These are phyloP conservation scores for Macadamia integrifolia DNA, from an alignment of 164 flowering plant species.

Conservation along the genomic window DNA sequence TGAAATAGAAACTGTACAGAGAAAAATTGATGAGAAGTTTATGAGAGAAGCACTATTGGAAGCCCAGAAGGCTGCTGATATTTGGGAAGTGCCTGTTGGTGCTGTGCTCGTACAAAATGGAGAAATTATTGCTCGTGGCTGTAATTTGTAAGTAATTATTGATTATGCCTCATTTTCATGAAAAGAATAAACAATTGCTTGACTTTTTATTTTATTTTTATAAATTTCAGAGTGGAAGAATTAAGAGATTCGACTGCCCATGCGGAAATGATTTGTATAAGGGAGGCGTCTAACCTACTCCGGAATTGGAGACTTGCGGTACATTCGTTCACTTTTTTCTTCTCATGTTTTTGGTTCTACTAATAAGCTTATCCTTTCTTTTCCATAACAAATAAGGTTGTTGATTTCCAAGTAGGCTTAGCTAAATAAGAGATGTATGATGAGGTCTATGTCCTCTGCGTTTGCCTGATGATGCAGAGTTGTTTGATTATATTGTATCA, in stretches of 20 bases:
- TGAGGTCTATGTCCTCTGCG: too few species aligned
- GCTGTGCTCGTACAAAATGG: slow-evolving; percentile 87
- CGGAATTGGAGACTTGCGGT: slow-evolving; percentile 89
- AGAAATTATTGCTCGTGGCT: slow-evolving; percentile 85
- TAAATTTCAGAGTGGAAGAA: slow-evolving; percentile 75
- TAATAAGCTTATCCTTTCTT: too few species aligned
- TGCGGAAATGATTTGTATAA: slow-evolving; percentile 92
- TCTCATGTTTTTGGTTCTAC: not conserved
- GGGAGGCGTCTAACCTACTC: slow-evolving; percentile 80
- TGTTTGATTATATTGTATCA: too few species aligned
- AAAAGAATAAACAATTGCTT: too few species aligned
- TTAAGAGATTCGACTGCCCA: slow-evolving; percentile 92
- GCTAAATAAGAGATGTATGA: too few species aligned
- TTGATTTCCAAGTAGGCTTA: too few species aligned
- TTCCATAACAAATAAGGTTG: too few species aligned
- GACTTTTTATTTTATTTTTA: not conserved
- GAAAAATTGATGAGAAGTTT: slow-evolving; percentile 71
- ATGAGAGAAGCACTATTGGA: slow-evolving; percentile 91
- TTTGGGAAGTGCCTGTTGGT: slow-evolving; percentile 99
- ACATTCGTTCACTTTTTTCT: slow-evolving; percentile 15
- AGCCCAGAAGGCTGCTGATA: slow-evolving; percentile 88
- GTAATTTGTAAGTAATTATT: slow-evolving; percentile 65
- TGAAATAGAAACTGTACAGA: slow-evolving; percentile 62
- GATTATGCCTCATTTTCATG: not conserved
- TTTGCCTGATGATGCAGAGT: too few species aligned